phyloP scores from a whole-genome alignment of 345 rosid genomes.

The Bruguiera gymnorhiza region DNA sequence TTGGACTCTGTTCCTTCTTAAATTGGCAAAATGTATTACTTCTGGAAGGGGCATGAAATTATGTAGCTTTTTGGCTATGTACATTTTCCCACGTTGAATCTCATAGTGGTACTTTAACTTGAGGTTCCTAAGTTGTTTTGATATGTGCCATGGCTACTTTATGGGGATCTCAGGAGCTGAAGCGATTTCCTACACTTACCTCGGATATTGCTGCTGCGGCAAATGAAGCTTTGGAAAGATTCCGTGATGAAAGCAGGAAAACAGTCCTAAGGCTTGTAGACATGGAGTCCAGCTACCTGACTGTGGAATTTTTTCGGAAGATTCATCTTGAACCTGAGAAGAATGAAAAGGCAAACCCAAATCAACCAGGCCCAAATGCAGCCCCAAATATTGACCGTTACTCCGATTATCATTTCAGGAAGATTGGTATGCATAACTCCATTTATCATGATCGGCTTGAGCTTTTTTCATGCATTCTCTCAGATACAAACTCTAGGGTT shows the following conservation, averaged over 20 bases:
- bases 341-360: conserved; percentile 38
- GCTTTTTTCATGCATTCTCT: background rate
- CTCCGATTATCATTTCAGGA: conserved; percentile 78
- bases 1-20: too few relatives aligned
- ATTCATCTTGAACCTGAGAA: conserved; percentile 85
- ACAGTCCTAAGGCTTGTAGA: conserved; percentile 86
- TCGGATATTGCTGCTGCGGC: conserved; percentile 93
- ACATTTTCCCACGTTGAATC: background rate
- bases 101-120: background rate
- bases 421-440: conserved; percentile 51
- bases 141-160: conserved; percentile 8
- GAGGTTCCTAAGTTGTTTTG: background rate
- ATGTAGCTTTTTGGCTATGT: too few relatives aligned
- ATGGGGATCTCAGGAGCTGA: conserved; percentile 62
- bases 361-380: conserved; percentile 22
- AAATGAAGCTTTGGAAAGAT: conserved; percentile 84
- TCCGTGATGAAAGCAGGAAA: conserved; percentile 89
- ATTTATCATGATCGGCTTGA: background rate
- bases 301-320: conserved; percentile 96
- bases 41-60: too few relatives aligned
- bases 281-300: conserved; percentile 96
- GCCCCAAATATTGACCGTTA: conserved; percentile 57
- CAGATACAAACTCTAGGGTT: background rate
- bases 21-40: too few relatives aligned
- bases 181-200: conserved; percentile 85